Base-by-base conservation (phyloP, 306 rosid genomes). In the Lablab purpureus region DNA sequence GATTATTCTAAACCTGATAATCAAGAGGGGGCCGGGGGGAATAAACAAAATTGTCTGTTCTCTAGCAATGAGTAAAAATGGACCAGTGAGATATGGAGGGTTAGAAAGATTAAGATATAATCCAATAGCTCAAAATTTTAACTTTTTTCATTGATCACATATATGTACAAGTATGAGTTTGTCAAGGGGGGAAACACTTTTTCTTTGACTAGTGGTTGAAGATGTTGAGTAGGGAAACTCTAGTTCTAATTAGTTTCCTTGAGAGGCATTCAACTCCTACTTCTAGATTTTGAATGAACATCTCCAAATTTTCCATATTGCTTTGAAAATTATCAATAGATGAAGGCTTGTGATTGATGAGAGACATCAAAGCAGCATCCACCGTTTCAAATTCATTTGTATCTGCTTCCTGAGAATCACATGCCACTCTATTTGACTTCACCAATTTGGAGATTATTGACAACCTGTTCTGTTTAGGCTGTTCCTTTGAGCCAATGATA, bases 141-240 rank as follows among this genome's bases (percentile, higher is more conserved):
- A 14, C 37, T 27, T 59, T 59, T 59, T 25, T 27, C 14, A 46
- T 27, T 40, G 3, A 50, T 82, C 9, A 49, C 68, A 82, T 82
- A 4, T 36, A 63, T 82, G 37, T 77, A 77, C 78, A 82, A 59
- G 10, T 23, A 27, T 71, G 62, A 70, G 52, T 18, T 21, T 25
- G 51, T 69, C 73, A 40, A 19, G 41, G 73, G 49, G 27, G n/a
- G 14, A 76, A 59, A 49, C 6, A 25, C 7, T 19, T 51, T 15
- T 49, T 56, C n/a, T 51, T 1, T 14, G 45, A 15, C 64, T 77
- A 82, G 69, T 82, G 54, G 37, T 34, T 80, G 72, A 84, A 80
- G 36, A 84, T 84, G 69, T 80, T 80, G 75, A 84, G 87, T 62
- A 84, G 82, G 11, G 60, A 40, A 55, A 76, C 84, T 76, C 87